These are phyloP conservation scores for Gloeostereum incarnatum DNA, from an alignment of 768 basidiomycete genomes.

Conservation along the genomic window DNA sequence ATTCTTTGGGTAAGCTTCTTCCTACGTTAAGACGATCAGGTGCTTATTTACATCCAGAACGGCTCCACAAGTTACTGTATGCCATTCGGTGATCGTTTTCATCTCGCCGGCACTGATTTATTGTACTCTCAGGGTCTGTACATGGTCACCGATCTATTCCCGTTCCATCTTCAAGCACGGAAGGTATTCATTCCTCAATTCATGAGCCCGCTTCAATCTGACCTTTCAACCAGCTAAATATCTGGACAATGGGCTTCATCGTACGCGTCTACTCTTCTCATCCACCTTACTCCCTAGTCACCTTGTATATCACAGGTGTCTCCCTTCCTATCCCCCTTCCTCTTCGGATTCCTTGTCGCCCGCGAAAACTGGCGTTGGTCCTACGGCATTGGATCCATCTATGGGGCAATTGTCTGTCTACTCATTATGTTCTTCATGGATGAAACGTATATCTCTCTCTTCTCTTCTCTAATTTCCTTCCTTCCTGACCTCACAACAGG, in stretches of 20 bases:
- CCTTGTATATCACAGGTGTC: too few relatives aligned
- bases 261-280: too few relatives aligned
- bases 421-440: slow-evolving; percentile 53
- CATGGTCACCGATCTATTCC: slow-evolving; percentile 54
- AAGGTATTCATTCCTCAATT: slow-evolving; percentile 28
- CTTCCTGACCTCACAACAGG: slow-evolving; percentile 17
- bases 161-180: slow-evolving; percentile 61
- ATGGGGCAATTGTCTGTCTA: slow-evolving; percentile 41
- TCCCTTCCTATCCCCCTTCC: slow-evolving; percentile 55
- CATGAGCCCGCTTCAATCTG: neutral
- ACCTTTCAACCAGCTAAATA: slow-evolving; percentile 34
- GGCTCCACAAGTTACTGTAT: slow-evolving; percentile 51
- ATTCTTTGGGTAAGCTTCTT: slow-evolving; percentile 38
- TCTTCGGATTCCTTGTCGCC: slow-evolving; percentile 60
- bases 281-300: too few relatives aligned
- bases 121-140: slow-evolving; percentile 36
- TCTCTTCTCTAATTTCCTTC: neutral
- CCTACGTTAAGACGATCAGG: neutral
- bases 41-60: slow-evolving; percentile 21
- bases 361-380: slow-evolving; percentile 54
- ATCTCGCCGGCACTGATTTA: neutral
- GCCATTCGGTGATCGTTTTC: neutral
- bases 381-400: slow-evolving; percentile 58
- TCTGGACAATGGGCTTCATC: slow-evolving; percentile 71
- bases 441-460: slow-evolving; percentile 42